Evolutionary conservation across 495 filamentous ascomycete species (phyloP).

Genomic region (Neurospora intermedia): DNA sequence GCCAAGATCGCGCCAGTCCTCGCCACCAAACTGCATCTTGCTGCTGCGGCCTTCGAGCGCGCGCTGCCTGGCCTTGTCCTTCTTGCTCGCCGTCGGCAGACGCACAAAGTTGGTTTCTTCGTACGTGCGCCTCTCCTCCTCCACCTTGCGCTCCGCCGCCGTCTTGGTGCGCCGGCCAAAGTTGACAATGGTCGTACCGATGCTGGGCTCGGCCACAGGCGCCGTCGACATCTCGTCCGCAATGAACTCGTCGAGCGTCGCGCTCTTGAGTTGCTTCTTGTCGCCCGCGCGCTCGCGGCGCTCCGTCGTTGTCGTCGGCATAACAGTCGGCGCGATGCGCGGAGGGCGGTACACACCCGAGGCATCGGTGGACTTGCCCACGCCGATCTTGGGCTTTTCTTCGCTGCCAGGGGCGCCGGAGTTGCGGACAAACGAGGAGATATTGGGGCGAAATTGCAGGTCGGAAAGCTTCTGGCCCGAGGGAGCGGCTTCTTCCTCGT

Average conservation of each 20-base stretch:
- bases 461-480: conserved; percentile 47
- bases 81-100: conserved; percentile 71
- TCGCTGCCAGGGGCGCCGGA: conserved; percentile 17
- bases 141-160: conserved; percentile 53
- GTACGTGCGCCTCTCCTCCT: conserved; percentile 63
- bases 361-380: conserved; percentile 21
- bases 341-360: conserved; percentile 76
- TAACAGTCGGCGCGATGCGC: conserved; percentile 64
- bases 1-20: conserved; percentile 71
- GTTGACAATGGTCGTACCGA: conserved; percentile 68
- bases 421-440: conserved; percentile 39
- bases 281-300: conserved; percentile 41
- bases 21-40: conserved; percentile 60
- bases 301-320: conserved; percentile 44
- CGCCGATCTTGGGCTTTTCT: conserved; percentile 31
- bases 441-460: conserved; percentile 50
- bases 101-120: conserved; percentile 83
- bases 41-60: conserved; percentile 29
- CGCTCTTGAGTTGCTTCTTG: conserved; percentile 51
- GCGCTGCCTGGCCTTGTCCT: conserved; percentile 48
- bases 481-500: conserved; percentile 19
- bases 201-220: conserved; percentile 68
- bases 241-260: conserved; percentile 78
- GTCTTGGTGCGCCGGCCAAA: conserved; percentile 66
- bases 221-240: conserved; percentile 65